Evolutionary conservation across 1,284 basidiomycete genomes (phyloP), one percentile per base, ranked within the genome.

Genomic region (Chalciporus sp.): DNA sequence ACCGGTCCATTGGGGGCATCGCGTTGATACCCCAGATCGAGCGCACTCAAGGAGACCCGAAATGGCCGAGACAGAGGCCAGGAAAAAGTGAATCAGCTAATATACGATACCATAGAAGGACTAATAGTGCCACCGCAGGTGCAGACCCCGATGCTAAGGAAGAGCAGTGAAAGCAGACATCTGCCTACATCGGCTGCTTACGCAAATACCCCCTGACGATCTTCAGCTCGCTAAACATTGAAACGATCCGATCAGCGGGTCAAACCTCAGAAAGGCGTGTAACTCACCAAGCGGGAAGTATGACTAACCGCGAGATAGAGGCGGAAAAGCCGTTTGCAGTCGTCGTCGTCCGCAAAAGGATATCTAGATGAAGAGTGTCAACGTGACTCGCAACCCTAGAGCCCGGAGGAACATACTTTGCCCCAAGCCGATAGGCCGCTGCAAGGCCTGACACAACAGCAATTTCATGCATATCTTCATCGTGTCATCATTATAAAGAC

Each of bases 401-500:
- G 33, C 33, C 14, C 11, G 3, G 27, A 33, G 27, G 19, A n/a
- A 11, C 17, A 14, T 5, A 56, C 41, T 19, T n/a, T 28, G 40
- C 39, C 17, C 37, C 46, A 8, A 56, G 53, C 31, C 46, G 53
- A 26, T 56, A 41, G 28, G 46, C 37, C 6, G 45, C 46, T 12
- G 40, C 33, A 9, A 57, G 28, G 19, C 48, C 44, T 0, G 47
- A 57, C 6, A 46, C 37, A 11, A 48, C 27, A 1, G 44, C 44
- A 4, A 57, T 51, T 42, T 57, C 48, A 12, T 51, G 47, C 37
- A 55, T 49, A 29, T 50, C 53, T 46, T 31, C 20, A 27, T 27
- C 17, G 12, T 14, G 33, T 4, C 33, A 35, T 35, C 6, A 35
- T 16, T 12, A 35, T 16, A 1, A 35, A 16, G 33, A 35, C 14